Evolutionary conservation across 257 asterid genomes (phyloP).

Genomic region (Mitragyna speciosa): DNA sequence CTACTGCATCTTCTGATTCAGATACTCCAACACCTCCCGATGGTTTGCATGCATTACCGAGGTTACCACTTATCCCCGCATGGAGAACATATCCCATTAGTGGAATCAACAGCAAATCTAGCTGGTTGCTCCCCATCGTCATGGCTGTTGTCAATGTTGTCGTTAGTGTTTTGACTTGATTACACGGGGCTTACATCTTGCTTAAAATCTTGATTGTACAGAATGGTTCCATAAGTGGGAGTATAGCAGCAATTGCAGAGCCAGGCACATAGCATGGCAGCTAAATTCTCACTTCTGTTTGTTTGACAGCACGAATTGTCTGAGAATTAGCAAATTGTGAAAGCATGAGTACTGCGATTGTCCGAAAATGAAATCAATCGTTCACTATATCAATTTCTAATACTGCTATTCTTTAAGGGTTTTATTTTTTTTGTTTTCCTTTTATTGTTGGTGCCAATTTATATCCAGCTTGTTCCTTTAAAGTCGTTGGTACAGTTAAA

Average conservation of each 20-base stretch:
- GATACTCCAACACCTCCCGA: neutral
- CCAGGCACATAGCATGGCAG: neutral
- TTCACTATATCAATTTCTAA: neutral
- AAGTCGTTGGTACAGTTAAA: neutral
- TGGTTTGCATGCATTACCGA: neutral
- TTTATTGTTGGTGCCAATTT: neutral
- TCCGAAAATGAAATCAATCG: neutral
- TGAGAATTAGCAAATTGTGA: neutral
- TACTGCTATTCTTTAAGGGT: neutral
- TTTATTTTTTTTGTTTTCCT: neutral
- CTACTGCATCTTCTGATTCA: slow-evolving; percentile 1
- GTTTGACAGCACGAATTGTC: neutral
- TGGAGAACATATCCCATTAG: neutral
- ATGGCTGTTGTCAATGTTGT: slow-evolving; percentile 4
- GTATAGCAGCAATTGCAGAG: neutral
- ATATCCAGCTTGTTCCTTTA: neutral
- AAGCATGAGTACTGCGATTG: neutral
- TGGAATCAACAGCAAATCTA: slow-evolving; percentile 1
- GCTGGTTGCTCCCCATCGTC: slow-evolving; percentile 8
- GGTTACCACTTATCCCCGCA: neutral
- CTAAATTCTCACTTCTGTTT: neutral
- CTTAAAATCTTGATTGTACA: neutral
- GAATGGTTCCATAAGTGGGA: neutral
- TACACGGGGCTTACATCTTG: neutral
- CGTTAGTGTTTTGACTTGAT: neutral